Evolutionary conservation across 1,284 basidiomycete genomes (phyloP).

Genomic region (Ceratorhiza oryzae-sativae): DNA sequence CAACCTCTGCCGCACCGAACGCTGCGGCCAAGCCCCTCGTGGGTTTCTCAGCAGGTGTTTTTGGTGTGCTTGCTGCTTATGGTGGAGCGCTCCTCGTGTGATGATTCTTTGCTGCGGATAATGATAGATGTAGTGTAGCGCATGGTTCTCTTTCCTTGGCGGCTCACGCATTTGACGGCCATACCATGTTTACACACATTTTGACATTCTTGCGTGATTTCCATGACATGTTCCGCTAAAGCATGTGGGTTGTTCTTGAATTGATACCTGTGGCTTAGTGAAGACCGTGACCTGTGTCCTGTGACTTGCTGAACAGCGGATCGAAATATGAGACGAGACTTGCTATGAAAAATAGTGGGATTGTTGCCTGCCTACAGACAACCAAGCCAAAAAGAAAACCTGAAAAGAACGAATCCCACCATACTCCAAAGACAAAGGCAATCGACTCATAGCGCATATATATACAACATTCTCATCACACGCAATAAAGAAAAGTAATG

Average conservation of each 20-base stretch:
- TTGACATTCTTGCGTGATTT: background rate
- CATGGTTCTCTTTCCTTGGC: constrained; percentile 20
- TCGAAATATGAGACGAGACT: too few relatives aligned
- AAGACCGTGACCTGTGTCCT: background rate
- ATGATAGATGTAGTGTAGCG: background rate
- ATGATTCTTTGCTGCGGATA: constrained; percentile 23
- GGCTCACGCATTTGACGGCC: background rate
- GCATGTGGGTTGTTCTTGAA: background rate
- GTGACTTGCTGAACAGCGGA: too few relatives aligned
- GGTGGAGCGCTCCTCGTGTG: constrained; percentile 17
- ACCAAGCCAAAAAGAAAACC: background rate
- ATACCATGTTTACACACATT: background rate
- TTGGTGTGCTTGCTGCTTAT: constrained; percentile 16
- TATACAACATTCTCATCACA: constrained; percentile 10
- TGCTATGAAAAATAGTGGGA: background rate
- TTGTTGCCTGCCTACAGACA: background rate
- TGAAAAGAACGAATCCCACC: background rate
- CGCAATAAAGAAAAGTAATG: constrained; percentile 15
- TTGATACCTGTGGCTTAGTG: background rate
- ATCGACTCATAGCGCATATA: constrained; percentile 35
- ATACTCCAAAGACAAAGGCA: background rate
- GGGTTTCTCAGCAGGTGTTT: background rate
- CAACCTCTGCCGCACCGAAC: constrained; percentile 10
- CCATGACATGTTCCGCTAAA: background rate
- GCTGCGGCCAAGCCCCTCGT: background rate